Percentiles rank a stretch among this genome's conserved stretches.
Conservation (phyloP, 164 flowering plant genomes). For the Magnolia sinica region DNA sequence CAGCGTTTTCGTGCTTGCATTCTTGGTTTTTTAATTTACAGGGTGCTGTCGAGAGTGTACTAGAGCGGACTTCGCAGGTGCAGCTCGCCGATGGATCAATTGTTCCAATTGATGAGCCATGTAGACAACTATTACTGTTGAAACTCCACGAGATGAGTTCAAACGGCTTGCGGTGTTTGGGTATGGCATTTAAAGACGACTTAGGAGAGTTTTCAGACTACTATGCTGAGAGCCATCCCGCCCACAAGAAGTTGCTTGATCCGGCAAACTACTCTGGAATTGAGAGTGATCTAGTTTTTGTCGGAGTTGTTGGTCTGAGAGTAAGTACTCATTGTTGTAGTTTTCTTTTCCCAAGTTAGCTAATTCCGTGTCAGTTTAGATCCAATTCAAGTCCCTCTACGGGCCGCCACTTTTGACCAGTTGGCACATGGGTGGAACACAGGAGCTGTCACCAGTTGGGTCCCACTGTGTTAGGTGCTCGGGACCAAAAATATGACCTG, state of each 20-base stretch:
- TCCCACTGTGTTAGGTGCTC: neutral
- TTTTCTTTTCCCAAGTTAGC: neutral
- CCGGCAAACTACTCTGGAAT: constrained; percentile 63
- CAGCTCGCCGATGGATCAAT: constrained; percentile 90
- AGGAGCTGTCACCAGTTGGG: neutral
- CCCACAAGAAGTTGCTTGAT: constrained; percentile 81
- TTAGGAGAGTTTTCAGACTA: constrained; percentile 81
- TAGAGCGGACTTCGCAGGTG: constrained; percentile 76
- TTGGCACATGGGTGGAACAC: neutral
- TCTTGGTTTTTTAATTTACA: constrained; percentile 20
- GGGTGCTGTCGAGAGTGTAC: constrained; percentile 89
- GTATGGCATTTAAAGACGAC: constrained; percentile 82
- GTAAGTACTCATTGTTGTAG: constrained; percentile 36
- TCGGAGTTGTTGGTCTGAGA: constrained; percentile 85
- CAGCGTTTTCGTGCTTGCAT: neutral
- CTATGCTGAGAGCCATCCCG: constrained; percentile 60
- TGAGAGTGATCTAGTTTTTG: constrained; percentile 73
- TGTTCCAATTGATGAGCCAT: constrained; percentile 68
- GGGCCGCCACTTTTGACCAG: neutral
- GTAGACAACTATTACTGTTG: constrained; percentile 51
- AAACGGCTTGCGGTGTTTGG: constrained; percentile 82
- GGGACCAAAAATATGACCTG: neutral
- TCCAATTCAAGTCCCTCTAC: neutral
- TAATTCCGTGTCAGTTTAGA: neutral
- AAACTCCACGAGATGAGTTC: constrained; percentile 76